These are phyloP conservation scores for Torrubiellomyces zombiae DNA, from an alignment of 2,329 filamentous ascomycete species.

Conservation along the genomic window DNA sequence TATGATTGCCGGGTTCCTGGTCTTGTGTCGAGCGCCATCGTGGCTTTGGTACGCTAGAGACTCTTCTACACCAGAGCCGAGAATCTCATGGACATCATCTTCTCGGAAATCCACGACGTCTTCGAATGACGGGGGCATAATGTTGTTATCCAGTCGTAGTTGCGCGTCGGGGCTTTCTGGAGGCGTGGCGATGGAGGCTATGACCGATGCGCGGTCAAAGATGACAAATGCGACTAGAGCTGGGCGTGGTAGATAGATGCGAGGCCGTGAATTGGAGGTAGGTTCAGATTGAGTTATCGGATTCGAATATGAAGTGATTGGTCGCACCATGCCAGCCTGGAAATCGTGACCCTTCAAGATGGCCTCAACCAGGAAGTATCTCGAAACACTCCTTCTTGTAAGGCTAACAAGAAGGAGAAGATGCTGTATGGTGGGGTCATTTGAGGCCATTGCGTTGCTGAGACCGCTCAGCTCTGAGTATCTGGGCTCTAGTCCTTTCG, in stretches of 20 bases:
- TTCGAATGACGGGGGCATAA: conserved; percentile 55
- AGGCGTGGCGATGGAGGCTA: conserved; percentile 54
- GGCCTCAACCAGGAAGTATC: conserved; percentile 64
- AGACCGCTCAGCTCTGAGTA: conserved; percentile 33
- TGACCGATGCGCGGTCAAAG: conserved; percentile 60
- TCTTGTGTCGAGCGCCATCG: conserved; percentile 35
- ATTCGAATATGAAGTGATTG: conserved; percentile 47
- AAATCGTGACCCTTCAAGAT: conserved; percentile 36
- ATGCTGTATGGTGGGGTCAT: conserved; percentile 36
- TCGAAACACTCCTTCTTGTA: conserved; percentile 31
- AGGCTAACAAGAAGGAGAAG: conserved; percentile 46
- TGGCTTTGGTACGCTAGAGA: conserved; percentile 17
- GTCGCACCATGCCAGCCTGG: conserved; percentile 49
- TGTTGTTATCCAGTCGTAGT: conserved; percentile 49
- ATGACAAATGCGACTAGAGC: conserved; percentile 68
- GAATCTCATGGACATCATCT: conserved; percentile 44
- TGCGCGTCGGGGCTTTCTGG: conserved; percentile 63
- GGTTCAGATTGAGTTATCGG: conserved; percentile 24
- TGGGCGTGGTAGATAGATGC: conserved; percentile 61
- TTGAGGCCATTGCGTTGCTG: conserved; percentile 29
- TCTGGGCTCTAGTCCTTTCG: conserved; percentile 32
- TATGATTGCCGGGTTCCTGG: conserved; percentile 45
- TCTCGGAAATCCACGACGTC: conserved; percentile 69
- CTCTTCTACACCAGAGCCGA: conserved; percentile 49
- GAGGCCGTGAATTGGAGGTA: conserved; percentile 31